Base-by-base conservation (phyloP, 257 asterid species). In the Capsicum chinense region DNA sequence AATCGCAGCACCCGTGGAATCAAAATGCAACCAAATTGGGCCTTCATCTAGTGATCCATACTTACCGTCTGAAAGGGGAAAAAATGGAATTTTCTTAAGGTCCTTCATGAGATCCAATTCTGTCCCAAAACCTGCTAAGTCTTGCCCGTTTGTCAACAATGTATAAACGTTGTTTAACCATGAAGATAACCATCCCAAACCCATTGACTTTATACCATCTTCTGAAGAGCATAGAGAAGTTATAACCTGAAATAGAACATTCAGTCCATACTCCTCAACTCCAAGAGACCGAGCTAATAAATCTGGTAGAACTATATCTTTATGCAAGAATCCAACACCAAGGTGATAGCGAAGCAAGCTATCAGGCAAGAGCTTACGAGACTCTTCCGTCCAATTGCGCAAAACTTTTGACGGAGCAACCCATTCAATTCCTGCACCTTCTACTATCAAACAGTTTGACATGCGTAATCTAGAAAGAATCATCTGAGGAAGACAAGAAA, bases 191-290 rank as follows among this genome's bases (percentile, higher is more conserved):
- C 99, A 96, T 50, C 87, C 86, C 79, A 92, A 60, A 85, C 98
- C 98, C 97, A 93, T 84, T 0, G 92, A 86, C 81, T 87, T 88
- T 83, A 96, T 86, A 89, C 91, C 92, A 86, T 90, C 90, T 48
- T 85, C 86, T 42, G 93, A 88, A 81, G 67, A 81, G 84, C 97
- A 91, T 85, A 96, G 87, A 1, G 97, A 91, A 85, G 93, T 86
- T 69, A 96, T 83, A 64, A 93, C 82, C 82, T 89, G 80, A 39
- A 92, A 87, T 83, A 96, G 86, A 80, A 91, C 85, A 82, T 84
- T 90, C 35, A 96, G 97, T 83, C 99, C 98, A 91, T 90, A 94
- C 57, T 94, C 98, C 88, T 96, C 97, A 37, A 96, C 87, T 17
- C 98, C 98, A 80, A 96, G 86, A 85, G 95, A 91, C 90, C 88